phyloP scores from a whole-genome alignment of 305 asterid genomes.

The Fraxinus velutina region DNA sequence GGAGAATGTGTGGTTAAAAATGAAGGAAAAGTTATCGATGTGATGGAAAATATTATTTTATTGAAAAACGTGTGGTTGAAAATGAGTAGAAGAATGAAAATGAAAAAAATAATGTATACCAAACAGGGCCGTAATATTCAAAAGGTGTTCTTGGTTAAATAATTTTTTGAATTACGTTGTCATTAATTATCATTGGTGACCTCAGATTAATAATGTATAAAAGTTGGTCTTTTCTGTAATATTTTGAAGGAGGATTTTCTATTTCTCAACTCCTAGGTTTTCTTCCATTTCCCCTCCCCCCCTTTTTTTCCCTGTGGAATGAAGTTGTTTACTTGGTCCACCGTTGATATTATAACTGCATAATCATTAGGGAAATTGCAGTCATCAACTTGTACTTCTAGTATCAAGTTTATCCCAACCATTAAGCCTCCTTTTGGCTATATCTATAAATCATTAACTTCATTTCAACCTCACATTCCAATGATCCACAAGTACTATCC shows the following conservation, averaged over 20 bases:
- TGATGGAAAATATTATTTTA: too few relatives aligned
- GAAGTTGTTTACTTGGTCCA: background rate
- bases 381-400: background rate
- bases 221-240: background rate
- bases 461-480: background rate
- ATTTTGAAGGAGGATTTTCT: background rate
- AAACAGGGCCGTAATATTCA: background rate
- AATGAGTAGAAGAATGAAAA: too few relatives aligned
- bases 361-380: background rate
- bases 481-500: background rate
- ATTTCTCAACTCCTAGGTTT: background rate
- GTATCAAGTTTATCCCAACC: background rate
- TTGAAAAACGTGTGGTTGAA: too few relatives aligned
- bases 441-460: background rate
- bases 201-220: background rate
- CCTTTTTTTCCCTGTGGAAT: background rate
- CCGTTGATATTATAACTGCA: background rate
- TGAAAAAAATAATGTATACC: too few relatives aligned
- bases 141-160: background rate
- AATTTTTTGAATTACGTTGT: background rate
- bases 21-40: too few relatives aligned
- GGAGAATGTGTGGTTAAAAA: too few relatives aligned
- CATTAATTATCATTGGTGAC: background rate
- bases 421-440: background rate
- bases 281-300: background rate